Base-by-base conservation (phyloP, 768 basidiomycete genomes). In the Amanita rubescens region DNA sequence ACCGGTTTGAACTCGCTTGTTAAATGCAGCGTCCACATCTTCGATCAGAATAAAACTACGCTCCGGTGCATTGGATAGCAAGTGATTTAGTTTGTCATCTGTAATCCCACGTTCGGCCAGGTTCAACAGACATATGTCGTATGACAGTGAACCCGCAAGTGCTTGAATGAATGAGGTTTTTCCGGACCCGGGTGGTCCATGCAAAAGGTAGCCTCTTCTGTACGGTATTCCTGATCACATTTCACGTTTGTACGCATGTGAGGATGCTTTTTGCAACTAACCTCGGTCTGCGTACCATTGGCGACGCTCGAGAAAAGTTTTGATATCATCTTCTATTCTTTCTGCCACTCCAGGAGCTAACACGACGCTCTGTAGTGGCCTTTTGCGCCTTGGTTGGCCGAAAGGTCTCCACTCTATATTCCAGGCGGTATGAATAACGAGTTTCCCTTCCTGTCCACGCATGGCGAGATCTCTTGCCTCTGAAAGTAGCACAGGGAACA, bases 131-230 rank as follows among this genome's bases (percentile, higher is more conserved):
- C 94, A 97, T 51, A 99, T 96, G 67, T 98, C 94, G 72, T 97
- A 98, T 30, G 84, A 84, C 30, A 98, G 71, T 10, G 85, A 81
- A 6, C 94, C 96, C 9, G 96, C 96, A 27, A 98, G 77, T 11
- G 96, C 94, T 70, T 98, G 95, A 60, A 98, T 98, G 72, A 91
- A 99, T 5, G 96, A 99, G 1, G 95, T 94, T 65, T 99, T 99
- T 46, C 96, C 96, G 0, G 94, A 96, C 14, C 96, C 96, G 6
- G 96, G 96, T 19, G 96, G 96, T 10, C 96, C 96, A 62, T 98
- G 82, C 14, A 99, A 71, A 9, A 99, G 79, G 67, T 97, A 97
- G 35, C 96, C 96, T 57, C 96, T 80, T 20, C 96, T 84, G 65
- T 98, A 99, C 0, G 96, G 96, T 55, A 99, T 96, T 15, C 95